Percentiles rank a stretch among this genome's conserved stretches.
These are phyloP conservation scores for Tagetes patula DNA, from an alignment of 129 eudicot genomes.

Conservation along the genomic window DNA sequence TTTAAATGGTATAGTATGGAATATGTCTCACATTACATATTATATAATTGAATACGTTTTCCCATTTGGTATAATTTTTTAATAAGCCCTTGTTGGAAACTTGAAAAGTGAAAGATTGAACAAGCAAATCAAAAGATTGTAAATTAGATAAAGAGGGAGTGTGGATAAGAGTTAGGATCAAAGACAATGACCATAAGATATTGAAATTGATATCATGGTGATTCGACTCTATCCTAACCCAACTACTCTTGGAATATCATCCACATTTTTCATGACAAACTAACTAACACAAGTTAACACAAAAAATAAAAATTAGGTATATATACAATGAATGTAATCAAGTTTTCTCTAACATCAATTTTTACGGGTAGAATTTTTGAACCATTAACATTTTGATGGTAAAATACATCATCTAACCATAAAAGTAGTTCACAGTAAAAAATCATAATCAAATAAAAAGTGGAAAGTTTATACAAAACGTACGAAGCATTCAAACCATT, in stretches of 20 bases:
- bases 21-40: constrained; percentile 11
- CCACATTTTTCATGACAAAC: constrained; percentile 6
- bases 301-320: neutral
- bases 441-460: neutral
- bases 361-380: no score
- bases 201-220: constrained; percentile 22
- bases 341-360: no score
- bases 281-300: neutral
- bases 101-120: constrained; percentile 8
- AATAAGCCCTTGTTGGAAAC: constrained; percentile 15
- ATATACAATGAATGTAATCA: neutral
- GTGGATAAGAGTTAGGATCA: neutral
- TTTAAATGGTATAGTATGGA: neutral
- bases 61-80: neutral
- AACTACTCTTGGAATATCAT: constrained; percentile 8
- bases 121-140: constrained; percentile 14
- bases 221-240: constrained; percentile 37
- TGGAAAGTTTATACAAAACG: no score
- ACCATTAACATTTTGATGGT: no score
- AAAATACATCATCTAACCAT: no score
- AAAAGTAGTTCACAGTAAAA: no score
- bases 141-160: neutral
- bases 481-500: no score
- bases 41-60: neutral
- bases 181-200: constrained; percentile 26